Conservation (phyloP, 176 grass and related monocot genomes). For the Areca catechu region DNA sequence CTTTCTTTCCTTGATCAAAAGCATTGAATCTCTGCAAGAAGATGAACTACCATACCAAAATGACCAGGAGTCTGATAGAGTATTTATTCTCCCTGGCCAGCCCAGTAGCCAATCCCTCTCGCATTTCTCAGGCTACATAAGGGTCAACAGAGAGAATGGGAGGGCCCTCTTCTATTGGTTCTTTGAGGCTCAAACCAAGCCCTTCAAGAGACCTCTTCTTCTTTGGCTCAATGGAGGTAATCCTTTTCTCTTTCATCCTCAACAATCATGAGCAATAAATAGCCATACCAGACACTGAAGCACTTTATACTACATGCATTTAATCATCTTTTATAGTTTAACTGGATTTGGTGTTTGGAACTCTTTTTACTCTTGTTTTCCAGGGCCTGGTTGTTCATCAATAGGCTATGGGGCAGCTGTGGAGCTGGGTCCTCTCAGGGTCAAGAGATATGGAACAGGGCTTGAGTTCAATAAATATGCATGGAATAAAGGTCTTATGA, state of each 20-base stretch:
- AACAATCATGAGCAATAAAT: not conserved
- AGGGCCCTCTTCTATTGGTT: constrained; percentile 28
- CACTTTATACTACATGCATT: not conserved
- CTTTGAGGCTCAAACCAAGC: constrained; percentile 59
- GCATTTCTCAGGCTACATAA: constrained; percentile 26
- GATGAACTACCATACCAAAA: not conserved
- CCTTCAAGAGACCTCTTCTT: constrained; percentile 49
- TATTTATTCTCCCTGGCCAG: constrained; percentile 23
- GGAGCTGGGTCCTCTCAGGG: constrained; percentile 63
- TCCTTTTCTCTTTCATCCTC: not conserved
- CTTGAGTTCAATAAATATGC: constrained; percentile 68
- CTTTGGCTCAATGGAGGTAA: constrained; percentile 86
- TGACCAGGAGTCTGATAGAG: constrained; percentile 23
- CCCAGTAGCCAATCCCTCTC: constrained; percentile 8
- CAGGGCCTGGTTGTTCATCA: constrained; percentile 72
- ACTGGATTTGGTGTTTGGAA: not conserved
- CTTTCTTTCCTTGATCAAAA: not conserved
- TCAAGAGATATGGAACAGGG: constrained; percentile 34
- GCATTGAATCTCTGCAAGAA: not conserved
- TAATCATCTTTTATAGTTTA: constrained; percentile 1
- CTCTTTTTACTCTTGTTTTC: constrained; percentile 1
- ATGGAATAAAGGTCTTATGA: constrained; percentile 58
- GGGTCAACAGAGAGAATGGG: constrained; percentile 8
- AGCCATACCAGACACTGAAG: not conserved
- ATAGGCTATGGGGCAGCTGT: constrained; percentile 74